Evolutionary conservation across 371 early-diverging fungal genomes (phyloP).

Genomic region (Phascolomyces articulosus): DNA sequence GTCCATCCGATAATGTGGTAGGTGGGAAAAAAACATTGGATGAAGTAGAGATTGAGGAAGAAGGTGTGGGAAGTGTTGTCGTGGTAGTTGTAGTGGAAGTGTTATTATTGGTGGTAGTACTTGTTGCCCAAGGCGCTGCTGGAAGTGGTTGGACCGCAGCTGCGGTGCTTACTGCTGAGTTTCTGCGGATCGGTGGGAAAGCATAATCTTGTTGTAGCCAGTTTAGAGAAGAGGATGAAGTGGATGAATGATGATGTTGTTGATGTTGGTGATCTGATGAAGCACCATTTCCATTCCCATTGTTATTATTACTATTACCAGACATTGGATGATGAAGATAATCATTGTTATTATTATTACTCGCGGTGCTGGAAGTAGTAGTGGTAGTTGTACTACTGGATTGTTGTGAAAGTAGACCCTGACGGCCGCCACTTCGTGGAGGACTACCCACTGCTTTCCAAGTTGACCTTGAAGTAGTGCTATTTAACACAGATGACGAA

Average conservation of each 20-base stretch:
- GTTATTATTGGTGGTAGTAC: background rate
- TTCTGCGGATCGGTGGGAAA: slow-evolving; percentile 38
- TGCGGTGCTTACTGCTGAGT: slow-evolving; percentile 33
- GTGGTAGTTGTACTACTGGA: background rate
- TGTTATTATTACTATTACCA: background rate
- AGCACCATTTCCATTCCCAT: background rate
- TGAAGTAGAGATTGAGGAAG: slow-evolving; percentile 10
- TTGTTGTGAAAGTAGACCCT: background rate
- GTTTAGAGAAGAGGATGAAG: slow-evolving; percentile 8
- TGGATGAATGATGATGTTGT: too few species aligned
- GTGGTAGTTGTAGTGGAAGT: slow-evolving; percentile 18
- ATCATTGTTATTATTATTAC: background rate
- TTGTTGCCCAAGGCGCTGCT: background rate
- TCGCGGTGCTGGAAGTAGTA: background rate
- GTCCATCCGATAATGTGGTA: background rate
- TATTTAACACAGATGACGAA: slow-evolving; percentile 19
- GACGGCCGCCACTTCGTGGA: slow-evolving; percentile 13
- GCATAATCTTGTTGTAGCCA: slow-evolving; percentile 34
- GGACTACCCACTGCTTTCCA: slow-evolving; percentile 33
- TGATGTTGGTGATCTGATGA: slow-evolving; percentile 19
- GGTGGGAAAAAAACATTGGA: slow-evolving; percentile 8
- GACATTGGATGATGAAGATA: background rate
- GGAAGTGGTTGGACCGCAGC: slow-evolving; percentile 5
- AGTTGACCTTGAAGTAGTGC: slow-evolving; percentile 13
- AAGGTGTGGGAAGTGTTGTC: slow-evolving; percentile 11